phyloP scores from a whole-genome alignment of 306 rosid species.

The Cucurbita pepo region DNA sequence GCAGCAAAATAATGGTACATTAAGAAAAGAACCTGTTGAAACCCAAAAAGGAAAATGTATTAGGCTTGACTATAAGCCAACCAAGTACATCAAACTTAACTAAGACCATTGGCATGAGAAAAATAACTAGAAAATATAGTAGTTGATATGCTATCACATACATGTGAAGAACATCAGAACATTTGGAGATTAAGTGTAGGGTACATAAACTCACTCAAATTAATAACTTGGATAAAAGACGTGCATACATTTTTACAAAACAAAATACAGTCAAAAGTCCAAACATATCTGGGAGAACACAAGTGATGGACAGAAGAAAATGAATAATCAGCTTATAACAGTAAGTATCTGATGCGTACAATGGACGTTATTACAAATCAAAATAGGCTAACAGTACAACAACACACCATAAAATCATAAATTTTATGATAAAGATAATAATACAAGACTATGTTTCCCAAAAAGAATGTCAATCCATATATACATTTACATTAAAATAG shows the following conservation, averaged over 20 bases:
- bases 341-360: not conserved
- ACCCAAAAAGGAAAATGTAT: not conserved
- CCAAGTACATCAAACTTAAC: not conserved
- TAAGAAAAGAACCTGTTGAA: conserved; percentile 72
- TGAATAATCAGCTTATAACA: not conserved
- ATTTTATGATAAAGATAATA: not conserved
- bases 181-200: not conserved
- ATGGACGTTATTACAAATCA: not conserved
- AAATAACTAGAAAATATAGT: not conserved
- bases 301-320: not conserved
- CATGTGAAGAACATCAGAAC: not conserved
- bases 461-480: not conserved
- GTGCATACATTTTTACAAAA: not conserved
- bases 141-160: not conserved
- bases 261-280: not conserved
- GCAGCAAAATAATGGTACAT: conserved; percentile 98
- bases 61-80: not conserved
- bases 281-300: not conserved
- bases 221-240: not conserved
- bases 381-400: not conserved
- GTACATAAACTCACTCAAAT: not conserved
- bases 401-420: not conserved
- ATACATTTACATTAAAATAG: conserved; percentile 3
- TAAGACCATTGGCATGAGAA: not conserved
- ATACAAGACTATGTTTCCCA: not conserved